Evolutionary conservation across 495 filamentous ascomycete species (phyloP).

Genomic region (Hyphodiscus hymeniophilus): DNA sequence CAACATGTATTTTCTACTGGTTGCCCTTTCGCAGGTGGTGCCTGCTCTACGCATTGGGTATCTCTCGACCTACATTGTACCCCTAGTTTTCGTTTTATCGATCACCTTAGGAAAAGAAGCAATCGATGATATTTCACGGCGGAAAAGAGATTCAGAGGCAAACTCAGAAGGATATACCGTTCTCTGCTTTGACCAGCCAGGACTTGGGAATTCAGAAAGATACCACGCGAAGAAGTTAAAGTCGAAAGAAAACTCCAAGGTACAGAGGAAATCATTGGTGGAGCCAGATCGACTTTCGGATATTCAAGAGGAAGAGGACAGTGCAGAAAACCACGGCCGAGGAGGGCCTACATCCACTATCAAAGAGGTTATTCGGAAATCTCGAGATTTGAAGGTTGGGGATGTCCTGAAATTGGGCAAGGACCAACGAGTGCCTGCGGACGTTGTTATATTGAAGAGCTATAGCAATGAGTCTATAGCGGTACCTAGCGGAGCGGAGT

Average conservation of each 20-base stretch:
- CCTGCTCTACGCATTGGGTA: constrained; percentile 87
- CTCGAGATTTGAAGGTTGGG: constrained; percentile 86
- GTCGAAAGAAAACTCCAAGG: constrained; percentile 25
- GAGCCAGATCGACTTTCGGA: constrained; percentile 30
- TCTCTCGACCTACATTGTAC: constrained; percentile 88
- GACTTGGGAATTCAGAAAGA: constrained; percentile 21
- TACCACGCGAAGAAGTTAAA: constrained; percentile 31
- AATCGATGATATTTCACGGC: constrained; percentile 80
- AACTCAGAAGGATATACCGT: constrained; percentile 89
- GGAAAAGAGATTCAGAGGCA: constrained; percentile 82
- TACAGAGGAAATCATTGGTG: constrained; percentile 22
- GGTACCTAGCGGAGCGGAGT: constrained; percentile 15
- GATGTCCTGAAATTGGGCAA: constrained; percentile 89
- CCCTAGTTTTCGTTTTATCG: constrained; percentile 80
- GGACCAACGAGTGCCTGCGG: constrained; percentile 86
- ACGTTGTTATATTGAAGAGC: constrained; percentile 88
- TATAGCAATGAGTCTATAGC: constrained; percentile 51
- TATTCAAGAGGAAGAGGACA: constrained; percentile 32
- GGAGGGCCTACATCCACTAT: constrained; percentile 34
- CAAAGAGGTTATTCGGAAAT: constrained; percentile 64
- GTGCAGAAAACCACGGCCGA: constrained; percentile 18
- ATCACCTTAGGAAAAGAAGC: constrained; percentile 96
- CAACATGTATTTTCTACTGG: constrained; percentile 96
- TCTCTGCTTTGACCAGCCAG: constrained; percentile 52
- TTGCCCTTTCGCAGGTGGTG: constrained; percentile 88